phyloP scores from a whole-genome alignment of 2,329 filamentous ascomycete genomes.

The Fusarium concolor region DNA sequence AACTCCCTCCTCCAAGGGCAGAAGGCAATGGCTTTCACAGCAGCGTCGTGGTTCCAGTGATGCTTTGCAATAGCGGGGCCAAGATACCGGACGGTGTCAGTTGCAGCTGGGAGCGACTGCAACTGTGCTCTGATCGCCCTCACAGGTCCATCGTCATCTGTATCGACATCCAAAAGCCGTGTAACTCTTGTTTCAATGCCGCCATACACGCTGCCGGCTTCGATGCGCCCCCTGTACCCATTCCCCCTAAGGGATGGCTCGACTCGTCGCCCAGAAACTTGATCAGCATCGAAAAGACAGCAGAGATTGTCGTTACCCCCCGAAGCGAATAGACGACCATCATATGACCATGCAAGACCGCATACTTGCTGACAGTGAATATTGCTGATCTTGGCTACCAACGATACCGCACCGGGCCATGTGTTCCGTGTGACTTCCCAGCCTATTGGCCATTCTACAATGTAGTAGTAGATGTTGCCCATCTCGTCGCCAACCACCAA shows the following conservation, averaged over 20 bases:
- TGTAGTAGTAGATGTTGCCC: conserved; percentile 88
- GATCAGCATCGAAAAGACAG: conserved; percentile 78
- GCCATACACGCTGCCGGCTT: conserved; percentile 14
- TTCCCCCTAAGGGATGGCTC: not conserved
- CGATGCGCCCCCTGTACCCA: conserved; percentile 9
- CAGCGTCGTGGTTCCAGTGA: conserved; percentile 82
- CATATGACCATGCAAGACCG: conserved; percentile 86
- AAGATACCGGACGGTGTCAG: conserved; percentile 60
- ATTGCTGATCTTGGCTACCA: conserved; percentile 77
- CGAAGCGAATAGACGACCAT: conserved; percentile 82
- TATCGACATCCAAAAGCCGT: not conserved
- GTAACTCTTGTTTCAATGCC: conserved; percentile 29
- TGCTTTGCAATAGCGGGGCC: conserved; percentile 71
- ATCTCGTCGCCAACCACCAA: conserved; percentile 86
- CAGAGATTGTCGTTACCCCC: conserved; percentile 95
- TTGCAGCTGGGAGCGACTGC: conserved; percentile 45
- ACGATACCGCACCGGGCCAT: conserved; percentile 82
- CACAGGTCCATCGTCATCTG: not conserved
- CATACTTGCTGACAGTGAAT: conserved; percentile 92
- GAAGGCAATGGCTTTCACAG: conserved; percentile 96
- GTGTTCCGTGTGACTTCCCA: conserved; percentile 72
- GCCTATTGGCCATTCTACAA: conserved; percentile 82
- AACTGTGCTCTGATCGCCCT: conserved; percentile 42
- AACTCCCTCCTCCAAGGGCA: conserved; percentile 92
- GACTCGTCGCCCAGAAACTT: conserved; percentile 58